Conservation (phyloP, 305 asterid genomes). For the Plantago lanceolata region DNA sequence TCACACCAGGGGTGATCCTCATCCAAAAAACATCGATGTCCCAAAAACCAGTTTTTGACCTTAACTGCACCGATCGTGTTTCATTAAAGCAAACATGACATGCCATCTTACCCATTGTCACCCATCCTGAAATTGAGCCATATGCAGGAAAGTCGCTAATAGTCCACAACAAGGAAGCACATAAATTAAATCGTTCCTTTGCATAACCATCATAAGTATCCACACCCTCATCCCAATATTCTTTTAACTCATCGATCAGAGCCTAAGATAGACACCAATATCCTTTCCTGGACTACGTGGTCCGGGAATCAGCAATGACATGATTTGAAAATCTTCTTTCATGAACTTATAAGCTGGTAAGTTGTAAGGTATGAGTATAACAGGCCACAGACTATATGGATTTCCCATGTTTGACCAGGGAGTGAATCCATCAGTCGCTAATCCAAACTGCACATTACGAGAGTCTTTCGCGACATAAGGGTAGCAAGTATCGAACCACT, state of each 20-base stretch:
- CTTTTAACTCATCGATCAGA: not conserved
- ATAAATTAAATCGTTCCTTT: not conserved
- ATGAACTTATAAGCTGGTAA: not conserved
- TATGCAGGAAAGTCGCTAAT: constrained; percentile 3
- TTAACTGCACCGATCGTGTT: not conserved
- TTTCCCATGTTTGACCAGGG: constrained; percentile 16
- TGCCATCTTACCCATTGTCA: not conserved
- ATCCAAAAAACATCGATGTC: not conserved
- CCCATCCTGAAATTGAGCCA: not conserved
- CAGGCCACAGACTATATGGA: not conserved
- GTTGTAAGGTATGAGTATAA: not conserved
- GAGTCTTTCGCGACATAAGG: constrained; percentile 8
- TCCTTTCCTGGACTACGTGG: not conserved
- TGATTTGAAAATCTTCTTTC: not conserved
- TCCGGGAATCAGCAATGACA: not conserved
- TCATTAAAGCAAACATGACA: not conserved
- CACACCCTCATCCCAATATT: not conserved
- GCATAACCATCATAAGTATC: not conserved
- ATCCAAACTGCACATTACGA: constrained; percentile 3
- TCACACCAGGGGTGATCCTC: not conserved
- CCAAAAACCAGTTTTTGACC: not conserved
- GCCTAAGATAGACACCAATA: too few species aligned
- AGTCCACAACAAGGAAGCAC: not conserved
- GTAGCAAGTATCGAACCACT: constrained; percentile 6
- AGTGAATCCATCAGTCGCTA: constrained; percentile 12